These are phyloP conservation scores for Excoecaria cochinchinensis DNA, from an alignment of 345 rosid species.

Conservation along the genomic window DNA sequence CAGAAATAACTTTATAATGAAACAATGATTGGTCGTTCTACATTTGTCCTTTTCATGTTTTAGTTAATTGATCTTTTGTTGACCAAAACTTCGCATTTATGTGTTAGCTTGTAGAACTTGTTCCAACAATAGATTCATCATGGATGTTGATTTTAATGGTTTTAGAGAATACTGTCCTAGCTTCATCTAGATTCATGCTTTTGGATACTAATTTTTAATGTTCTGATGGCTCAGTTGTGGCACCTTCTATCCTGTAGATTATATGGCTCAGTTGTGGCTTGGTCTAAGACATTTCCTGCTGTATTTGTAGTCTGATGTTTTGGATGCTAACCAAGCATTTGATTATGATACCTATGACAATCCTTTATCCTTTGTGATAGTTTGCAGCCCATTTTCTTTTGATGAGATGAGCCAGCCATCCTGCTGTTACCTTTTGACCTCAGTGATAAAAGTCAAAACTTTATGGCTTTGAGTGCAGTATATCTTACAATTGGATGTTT, in stretches of 20 bases:
- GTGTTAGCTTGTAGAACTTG: not conserved
- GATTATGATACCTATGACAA: not conserved
- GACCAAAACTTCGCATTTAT: not conserved
- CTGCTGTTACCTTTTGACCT: not conserved
- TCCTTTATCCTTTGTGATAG: not conserved
- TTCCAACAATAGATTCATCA: constrained; percentile 1
- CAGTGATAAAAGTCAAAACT: not conserved
- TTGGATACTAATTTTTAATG: not conserved
- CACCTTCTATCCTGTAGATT: not conserved
- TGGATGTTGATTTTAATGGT: not conserved
- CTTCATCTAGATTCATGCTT: constrained; percentile 1
- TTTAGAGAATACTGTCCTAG: not conserved
- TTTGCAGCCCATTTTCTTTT: not conserved
- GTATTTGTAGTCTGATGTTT: not conserved
- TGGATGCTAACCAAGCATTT: not conserved
- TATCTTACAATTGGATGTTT: not conserved
- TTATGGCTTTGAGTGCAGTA: not conserved
- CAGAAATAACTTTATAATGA: not conserved
- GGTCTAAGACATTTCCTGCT: not conserved
- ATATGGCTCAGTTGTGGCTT: not conserved
- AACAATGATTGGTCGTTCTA: not conserved
- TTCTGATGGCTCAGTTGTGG: not conserved
- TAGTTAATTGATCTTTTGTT: not conserved
- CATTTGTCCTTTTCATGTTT: not conserved
- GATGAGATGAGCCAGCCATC: not conserved